Percentiles rank a stretch among this genome's conserved stretches.
phyloP scores from a whole-genome alignment of 2,329 filamentous ascomycete species.

The Chaetothyriales sp. region DNA sequence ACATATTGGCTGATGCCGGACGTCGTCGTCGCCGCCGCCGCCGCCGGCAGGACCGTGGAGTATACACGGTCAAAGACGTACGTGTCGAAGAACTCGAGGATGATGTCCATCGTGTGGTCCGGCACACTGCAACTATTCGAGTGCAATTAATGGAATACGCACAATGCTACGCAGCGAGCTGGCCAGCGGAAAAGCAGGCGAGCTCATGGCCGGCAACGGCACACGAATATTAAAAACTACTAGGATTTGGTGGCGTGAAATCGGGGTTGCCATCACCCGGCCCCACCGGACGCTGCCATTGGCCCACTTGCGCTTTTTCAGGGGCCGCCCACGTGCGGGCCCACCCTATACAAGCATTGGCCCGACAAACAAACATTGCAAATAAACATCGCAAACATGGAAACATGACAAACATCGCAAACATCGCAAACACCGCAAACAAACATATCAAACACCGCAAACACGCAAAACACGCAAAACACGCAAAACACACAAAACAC shows the following conservation, averaged over 20 bases:
- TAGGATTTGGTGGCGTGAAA: conserved; percentile 1
- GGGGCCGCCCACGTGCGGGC: neutral
- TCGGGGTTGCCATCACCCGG: neutral
- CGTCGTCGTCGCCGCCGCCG: conserved; percentile 36
- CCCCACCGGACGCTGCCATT: neutral
- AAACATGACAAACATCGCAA: neutral
- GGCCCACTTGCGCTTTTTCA: neutral
- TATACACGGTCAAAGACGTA: conserved; percentile 70
- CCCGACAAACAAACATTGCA: neutral
- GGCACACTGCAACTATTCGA: neutral
- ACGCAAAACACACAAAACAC: neutral
- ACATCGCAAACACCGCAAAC: too few relatives aligned
- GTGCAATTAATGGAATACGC: neutral
- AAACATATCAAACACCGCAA: too few relatives aligned
- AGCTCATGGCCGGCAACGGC: neutral
- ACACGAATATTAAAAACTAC: neutral
- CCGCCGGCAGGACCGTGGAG: conserved; percentile 53
- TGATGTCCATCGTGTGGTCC: conserved; percentile 62
- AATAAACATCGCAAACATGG: neutral
- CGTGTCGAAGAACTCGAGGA: conserved; percentile 73
- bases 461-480: neutral
- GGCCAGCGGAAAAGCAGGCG: neutral
- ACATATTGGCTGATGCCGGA: conserved; percentile 39
- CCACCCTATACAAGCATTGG: neutral
- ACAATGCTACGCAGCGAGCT: neutral